Conservation (phyloP, 805 yeast species). For the Myxozyma lipomycoides region DNA sequence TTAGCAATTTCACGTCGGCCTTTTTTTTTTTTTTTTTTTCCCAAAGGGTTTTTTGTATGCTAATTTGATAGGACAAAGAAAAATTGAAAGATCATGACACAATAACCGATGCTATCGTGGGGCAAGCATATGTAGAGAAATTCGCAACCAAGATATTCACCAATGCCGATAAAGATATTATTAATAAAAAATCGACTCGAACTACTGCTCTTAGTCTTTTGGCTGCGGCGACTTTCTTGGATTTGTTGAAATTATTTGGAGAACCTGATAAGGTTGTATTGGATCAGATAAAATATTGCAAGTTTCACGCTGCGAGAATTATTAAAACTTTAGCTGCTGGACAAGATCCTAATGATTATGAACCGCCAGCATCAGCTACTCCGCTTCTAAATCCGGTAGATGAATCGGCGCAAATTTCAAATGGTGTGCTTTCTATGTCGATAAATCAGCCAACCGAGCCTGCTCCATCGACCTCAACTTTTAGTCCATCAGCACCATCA, state of each 20-base stretch:
- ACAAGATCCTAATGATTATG: slow-evolving; percentile 56
- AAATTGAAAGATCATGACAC: slow-evolving; percentile 42
- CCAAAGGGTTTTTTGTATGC: neutral
- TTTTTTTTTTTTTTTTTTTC: too few species aligned
- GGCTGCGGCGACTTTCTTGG: slow-evolving; percentile 54
- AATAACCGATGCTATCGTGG: slow-evolving; percentile 57
- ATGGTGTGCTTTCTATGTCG: neutral
- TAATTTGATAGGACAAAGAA: slow-evolving; percentile 15
- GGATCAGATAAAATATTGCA: slow-evolving; percentile 55
- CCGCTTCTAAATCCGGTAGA: neutral
- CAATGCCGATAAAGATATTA: slow-evolving; percentile 48
- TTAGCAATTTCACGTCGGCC: too few species aligned
- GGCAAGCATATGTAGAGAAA: slow-evolving; percentile 50
- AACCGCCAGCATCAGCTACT: slow-evolving; percentile 37
- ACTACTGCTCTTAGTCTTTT: slow-evolving; percentile 50
- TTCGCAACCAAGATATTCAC: slow-evolving; percentile 60
- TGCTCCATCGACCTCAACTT: slow-evolving; percentile 12
- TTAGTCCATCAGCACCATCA: slow-evolving; percentile 15
- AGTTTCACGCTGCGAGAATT: slow-evolving; percentile 59
- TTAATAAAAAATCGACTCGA: slow-evolving; percentile 40
- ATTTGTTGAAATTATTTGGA: slow-evolving; percentile 44
- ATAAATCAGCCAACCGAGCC: neutral
- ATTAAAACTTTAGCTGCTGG: slow-evolving; percentile 48
- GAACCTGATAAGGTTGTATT: slow-evolving; percentile 22
- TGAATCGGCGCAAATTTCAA: neutral